These are phyloP conservation scores for Globisporangium perplexum DNA, from an alignment of 352 stramenopile species.

Conservation along the genomic window DNA sequence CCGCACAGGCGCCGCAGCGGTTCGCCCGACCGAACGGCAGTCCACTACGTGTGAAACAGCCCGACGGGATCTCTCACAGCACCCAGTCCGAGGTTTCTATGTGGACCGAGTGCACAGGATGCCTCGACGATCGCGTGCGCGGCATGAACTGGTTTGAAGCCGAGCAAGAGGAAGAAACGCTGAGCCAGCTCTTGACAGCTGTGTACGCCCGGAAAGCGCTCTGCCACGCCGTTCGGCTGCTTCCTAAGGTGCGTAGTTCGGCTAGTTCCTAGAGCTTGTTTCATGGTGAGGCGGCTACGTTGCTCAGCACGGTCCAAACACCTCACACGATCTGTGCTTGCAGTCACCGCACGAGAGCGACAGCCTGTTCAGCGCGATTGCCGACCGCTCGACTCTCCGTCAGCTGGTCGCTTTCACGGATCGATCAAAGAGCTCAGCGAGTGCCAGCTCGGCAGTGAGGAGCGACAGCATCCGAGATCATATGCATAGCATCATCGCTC, in stretches of 20 bases:
- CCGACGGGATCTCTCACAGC: conserved; percentile 17
- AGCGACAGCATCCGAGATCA: conserved; percentile 13
- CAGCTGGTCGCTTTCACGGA: conserved; percentile 57
- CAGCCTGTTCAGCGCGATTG: conserved; percentile 49
- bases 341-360: conserved; percentile 20
- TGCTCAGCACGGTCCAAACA: background rate
- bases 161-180: conserved; percentile 48
- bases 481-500: conserved; percentile 62
- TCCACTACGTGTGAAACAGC: conserved; percentile 35
- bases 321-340: background rate
- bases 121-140: conserved; percentile 52
- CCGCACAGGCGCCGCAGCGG: conserved; percentile 16
- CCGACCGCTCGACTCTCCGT: conserved; percentile 56
- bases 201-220: conserved; percentile 65
- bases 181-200: conserved; percentile 59
- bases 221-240: conserved; percentile 62
- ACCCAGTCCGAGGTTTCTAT: conserved; percentile 35
- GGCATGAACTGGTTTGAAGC: conserved; percentile 59
- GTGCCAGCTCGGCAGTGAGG: background rate
- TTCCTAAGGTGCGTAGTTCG: conserved; percentile 23
- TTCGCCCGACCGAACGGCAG: conserved; percentile 23
- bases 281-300: background rate
- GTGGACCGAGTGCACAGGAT: conserved; percentile 66
- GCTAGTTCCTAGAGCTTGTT: background rate
- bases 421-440: conserved; percentile 1